Conservation (phyloP, 1,139 yeast genomes). For the Taphrina deformans region DNA sequence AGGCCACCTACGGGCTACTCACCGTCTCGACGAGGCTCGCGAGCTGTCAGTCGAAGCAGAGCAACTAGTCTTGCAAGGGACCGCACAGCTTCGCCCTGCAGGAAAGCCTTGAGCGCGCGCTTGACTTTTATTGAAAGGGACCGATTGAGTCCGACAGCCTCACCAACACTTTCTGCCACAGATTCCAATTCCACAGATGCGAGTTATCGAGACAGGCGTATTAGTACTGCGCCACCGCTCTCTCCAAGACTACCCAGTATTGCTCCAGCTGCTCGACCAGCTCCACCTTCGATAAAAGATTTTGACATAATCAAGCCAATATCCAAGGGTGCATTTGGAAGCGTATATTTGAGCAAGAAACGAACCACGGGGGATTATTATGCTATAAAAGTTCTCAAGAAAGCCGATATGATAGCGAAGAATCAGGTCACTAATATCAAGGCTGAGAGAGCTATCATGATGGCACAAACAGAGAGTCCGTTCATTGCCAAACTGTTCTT, state of each 20-base stretch:
- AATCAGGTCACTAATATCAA: conserved; percentile 93
- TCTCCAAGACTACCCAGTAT: conserved; percentile 78
- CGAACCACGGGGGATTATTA: conserved; percentile 89
- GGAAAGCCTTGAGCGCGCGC: conserved; percentile 13
- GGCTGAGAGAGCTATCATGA: conserved; percentile 94
- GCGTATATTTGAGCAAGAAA: conserved; percentile 82
- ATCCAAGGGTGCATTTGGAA: conserved; percentile 96
- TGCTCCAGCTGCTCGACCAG: conserved; percentile 48
- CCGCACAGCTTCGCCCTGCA: conserved; percentile 7
- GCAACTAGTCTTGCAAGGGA: conserved; percentile 24
- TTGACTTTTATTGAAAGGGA: conserved; percentile 19
- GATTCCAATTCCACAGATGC: conserved; percentile 37
- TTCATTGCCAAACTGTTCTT: conserved; percentile 88
- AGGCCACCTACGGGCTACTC: conserved; percentile 24
- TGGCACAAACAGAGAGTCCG: conserved; percentile 93
- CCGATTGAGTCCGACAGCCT: conserved; percentile 23
- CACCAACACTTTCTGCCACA: conserved; percentile 27
- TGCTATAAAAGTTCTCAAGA: conserved; percentile 91
- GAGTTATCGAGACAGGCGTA: conserved; percentile 23
- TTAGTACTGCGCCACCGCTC: conserved; percentile 53
- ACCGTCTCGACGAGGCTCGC: conserved; percentile 20
- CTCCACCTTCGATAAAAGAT: conserved; percentile 74
- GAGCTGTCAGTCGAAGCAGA: conserved; percentile 28
- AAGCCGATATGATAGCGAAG: conserved; percentile 94
- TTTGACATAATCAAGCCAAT: conserved; percentile 90